Evolutionary conservation across 2,329 filamentous ascomycete species (phyloP), one percentile per base, ranked within the genome.

Genomic region (Trichophyton mentagrophytes): DNA sequence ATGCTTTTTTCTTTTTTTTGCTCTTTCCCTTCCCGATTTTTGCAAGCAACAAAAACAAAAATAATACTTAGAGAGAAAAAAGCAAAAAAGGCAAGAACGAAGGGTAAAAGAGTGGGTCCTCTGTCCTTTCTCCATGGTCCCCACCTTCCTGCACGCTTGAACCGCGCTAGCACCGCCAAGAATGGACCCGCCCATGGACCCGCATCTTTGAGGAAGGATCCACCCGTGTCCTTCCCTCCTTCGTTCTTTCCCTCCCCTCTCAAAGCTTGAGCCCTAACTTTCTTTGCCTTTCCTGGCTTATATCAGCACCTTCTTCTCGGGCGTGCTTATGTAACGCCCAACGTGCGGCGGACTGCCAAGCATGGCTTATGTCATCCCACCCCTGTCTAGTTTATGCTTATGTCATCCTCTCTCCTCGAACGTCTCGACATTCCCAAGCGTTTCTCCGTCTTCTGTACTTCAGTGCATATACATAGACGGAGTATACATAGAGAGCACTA

Each of bases 101-200:
- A 44, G 40, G 6, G 40, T 17, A 8, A 7, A 44, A 44, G 0
- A 44, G 46, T 49, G 46, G 46, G 46, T 22, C 40, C 40, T 44
- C 15, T 44, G 40, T 44, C 15, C 40, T 44, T 17, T 44, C 40
- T 44, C 40, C 40, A 44, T 22, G 22, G 49, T 27, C 49, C 22
- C 49, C 49, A 53, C 49, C 49, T 53, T 53, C 49, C 49, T 53
- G 49, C 49, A 53, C 49, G 49, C 49, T 53, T 53, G 22, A 27
- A 53, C 49, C 49, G 49, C 49, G 49, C 49, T 53, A 53, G 49
- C 25, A 53, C 49, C 22, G 49, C 49, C 49, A 53, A 53, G 49
- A 27, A 30, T 36, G 49, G 49, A 53, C 49, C 49, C 49, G 49
- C 49, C 49, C 49, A 25, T n/a, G 33, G 49, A 33, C 49, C 49